Evolutionary conservation across 2,329 filamentous ascomycete species (phyloP), one percentile per base, ranked within the genome.

Genomic region (Gnomoniopsis smithogilvyi): DNA sequence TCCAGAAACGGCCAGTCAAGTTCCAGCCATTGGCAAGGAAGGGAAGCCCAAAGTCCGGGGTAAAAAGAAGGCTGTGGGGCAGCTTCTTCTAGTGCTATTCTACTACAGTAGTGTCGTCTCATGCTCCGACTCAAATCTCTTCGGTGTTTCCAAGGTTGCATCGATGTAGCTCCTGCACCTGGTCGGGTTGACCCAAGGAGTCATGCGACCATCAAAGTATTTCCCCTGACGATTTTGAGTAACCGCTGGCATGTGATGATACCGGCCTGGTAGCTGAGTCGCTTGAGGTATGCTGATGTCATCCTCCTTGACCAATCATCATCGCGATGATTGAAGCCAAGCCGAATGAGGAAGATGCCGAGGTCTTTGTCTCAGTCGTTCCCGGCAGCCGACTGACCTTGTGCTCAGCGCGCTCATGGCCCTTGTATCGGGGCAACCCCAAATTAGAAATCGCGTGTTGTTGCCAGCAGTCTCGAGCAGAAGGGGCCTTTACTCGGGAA

Each of bases 211-310:
- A 12, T 56, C n/a, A 17, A 3, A 26, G 26, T 30, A 26, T 53
- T 38, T 54, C 48, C 33, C 19, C 43, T 26, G 11, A 50, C 46
- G 14, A 36, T 12, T 19, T 7, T 11, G 21, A 47, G 26, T 14
- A 26, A n/a, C 33, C 19, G 36, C n/a, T 62, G 56, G 50, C 60
- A 62, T 62, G 60, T 62, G 60, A 62, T 38, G 50, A 48, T 59
- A 22, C 49, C 26, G 45, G 21, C 7, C 4, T 22, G 8, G 52
- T 21, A 48, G 33, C 33, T 17, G 8, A 12, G 10, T 14, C 26
- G 21, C 21, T 0, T 7, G 43, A 19, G 36, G 6, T 11, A 15
- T 47, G 53, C 57, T 62, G 60, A 62, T 59, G 58, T 62, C 60
- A 62, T 57, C 45, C 51, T 8, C 21, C 43, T 36, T 36, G 50